These are phyloP conservation scores for Mycothermus thermophilus DNA, from an alignment of 495 filamentous ascomycete genomes.

Conservation along the genomic window DNA sequence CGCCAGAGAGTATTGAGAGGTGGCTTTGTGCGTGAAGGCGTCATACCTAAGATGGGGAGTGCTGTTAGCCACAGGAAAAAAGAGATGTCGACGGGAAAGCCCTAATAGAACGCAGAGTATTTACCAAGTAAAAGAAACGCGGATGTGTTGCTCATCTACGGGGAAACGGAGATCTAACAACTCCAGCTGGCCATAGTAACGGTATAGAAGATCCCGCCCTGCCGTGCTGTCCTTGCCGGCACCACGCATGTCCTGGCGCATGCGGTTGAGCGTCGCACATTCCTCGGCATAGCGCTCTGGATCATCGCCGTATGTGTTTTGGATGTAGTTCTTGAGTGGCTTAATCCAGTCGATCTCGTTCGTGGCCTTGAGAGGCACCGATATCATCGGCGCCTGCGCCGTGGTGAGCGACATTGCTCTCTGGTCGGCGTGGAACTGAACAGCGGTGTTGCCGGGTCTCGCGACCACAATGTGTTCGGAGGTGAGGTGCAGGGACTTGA, in stretches of 20 bases:
- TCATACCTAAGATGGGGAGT: conserved; percentile 59
- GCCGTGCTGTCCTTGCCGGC: conserved; percentile 94
- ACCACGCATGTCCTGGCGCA: conserved; percentile 97
- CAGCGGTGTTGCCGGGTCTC: neutral
- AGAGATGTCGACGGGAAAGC: neutral
- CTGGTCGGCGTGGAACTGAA: conserved; percentile 1
- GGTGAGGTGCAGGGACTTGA: too few relatives aligned
- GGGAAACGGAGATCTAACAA: conserved; percentile 89
- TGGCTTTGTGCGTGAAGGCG: conserved; percentile 93
- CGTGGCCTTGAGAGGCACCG: conserved; percentile 88
- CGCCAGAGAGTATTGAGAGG: conserved; percentile 87
- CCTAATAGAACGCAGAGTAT: too few relatives aligned
- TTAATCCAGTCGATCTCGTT: conserved; percentile 98
- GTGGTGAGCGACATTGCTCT: conserved; percentile 23
- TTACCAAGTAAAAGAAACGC: conserved; percentile 97
- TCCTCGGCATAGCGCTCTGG: conserved; percentile 89
- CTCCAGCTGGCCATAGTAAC: conserved; percentile 96
- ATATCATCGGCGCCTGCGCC: conserved; percentile 82
- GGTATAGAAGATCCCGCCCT: conserved; percentile 83
- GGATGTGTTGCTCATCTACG: conserved; percentile 96
- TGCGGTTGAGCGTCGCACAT: conserved; percentile 88
- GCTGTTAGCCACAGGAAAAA: conserved; percentile 1
- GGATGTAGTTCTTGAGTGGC: conserved; percentile 87
- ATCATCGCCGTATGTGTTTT: conserved; percentile 87
- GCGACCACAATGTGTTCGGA: neutral